Evolutionary conservation across 2,329 filamentous ascomycete genomes (phyloP).

Genomic region (Cladosporium cucumerinum): DNA sequence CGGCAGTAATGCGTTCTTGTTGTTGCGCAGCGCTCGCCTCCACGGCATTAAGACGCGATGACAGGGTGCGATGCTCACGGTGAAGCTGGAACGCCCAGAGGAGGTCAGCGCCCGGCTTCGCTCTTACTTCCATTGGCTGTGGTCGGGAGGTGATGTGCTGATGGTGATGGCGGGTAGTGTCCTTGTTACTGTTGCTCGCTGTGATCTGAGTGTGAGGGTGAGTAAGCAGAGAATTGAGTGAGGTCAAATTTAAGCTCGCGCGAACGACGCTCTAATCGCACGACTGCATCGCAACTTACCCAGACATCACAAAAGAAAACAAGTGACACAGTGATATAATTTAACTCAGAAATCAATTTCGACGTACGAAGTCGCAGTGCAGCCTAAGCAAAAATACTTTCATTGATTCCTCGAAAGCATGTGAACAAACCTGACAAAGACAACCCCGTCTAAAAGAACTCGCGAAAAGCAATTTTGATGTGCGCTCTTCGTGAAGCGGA

Average conservation of each 20-base stretch:
- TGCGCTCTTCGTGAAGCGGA: slow-evolving; percentile 23
- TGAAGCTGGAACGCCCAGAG: slow-evolving; percentile 38
- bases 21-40: slow-evolving; percentile 21
- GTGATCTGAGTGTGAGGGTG: background rate
- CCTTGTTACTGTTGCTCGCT: background rate
- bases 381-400: slow-evolving; percentile 32
- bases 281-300: background rate
- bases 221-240: slow-evolving; percentile 4
- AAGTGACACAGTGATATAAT: slow-evolving; percentile 16
- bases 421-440: slow-evolving; percentile 23
- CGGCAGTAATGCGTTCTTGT: background rate
- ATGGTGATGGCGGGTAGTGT: background rate
- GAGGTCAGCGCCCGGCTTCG: slow-evolving; percentile 23
- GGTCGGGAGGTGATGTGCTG: background rate
- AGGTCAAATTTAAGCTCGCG: slow-evolving; percentile 11
- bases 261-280: background rate
- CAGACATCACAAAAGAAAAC: background rate
- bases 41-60: slow-evolving; percentile 31
- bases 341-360: slow-evolving; percentile 25
- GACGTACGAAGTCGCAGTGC: slow-evolving; percentile 34
- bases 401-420: slow-evolving; percentile 23
- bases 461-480: slow-evolving; percentile 27
- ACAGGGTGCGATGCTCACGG: slow-evolving; percentile 32
- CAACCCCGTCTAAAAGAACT: slow-evolving; percentile 30
- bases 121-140: slow-evolving; percentile 10